Base-by-base conservation (phyloP, 1,139 yeast species). In the Sugiyamaella novakii region DNA sequence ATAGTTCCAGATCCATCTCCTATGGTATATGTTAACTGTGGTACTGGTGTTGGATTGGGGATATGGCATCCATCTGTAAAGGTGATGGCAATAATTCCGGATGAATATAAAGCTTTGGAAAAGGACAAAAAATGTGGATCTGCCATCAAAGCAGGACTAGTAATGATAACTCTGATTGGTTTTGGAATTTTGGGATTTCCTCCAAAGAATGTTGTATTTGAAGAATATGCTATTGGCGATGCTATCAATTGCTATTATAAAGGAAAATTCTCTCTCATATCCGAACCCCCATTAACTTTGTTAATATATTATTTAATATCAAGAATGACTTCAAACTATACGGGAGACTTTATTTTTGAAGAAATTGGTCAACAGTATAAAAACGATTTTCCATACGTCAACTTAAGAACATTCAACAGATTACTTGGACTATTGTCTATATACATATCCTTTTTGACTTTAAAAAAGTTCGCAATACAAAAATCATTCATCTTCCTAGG, bases 271-370 rank as follows among this genome's bases (percentile, higher is more conserved):
- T 83, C 79, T 59, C 61, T 81, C 14, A 85, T 79, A 55, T 72
- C 75, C 2, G 79, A 82, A 49, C 89, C 91, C 0, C 89, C 91
- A 1, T 67, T 84, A 36, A 76, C 71, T 4, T 73, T 78, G 38
- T 58, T 84, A 51, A 50, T 80, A 1, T 81, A 74, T 59, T 71
- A 74, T 41, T 42, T 21, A 11, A 18, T 66, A 69, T 55, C 55
- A 80, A 8, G 75, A 79, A 0, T 57, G 64, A 18, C 12, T 71
- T 2, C 61, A 65, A 19, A 78, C 1, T 81, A 78, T 67, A 65
- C 73, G 52, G 84, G 82, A 0, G 57, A 65, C 14, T 43, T 43
- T 17, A 19, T 21, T 8, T 74, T 73, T 52, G 54, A 31, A 17
- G 40, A 52, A n/a, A 60, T 50, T 52, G 55, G 47, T 22, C 54